Conservation (phyloP, 371 early-diverging fungal genomes). For the Mortierella sp. region DNA sequence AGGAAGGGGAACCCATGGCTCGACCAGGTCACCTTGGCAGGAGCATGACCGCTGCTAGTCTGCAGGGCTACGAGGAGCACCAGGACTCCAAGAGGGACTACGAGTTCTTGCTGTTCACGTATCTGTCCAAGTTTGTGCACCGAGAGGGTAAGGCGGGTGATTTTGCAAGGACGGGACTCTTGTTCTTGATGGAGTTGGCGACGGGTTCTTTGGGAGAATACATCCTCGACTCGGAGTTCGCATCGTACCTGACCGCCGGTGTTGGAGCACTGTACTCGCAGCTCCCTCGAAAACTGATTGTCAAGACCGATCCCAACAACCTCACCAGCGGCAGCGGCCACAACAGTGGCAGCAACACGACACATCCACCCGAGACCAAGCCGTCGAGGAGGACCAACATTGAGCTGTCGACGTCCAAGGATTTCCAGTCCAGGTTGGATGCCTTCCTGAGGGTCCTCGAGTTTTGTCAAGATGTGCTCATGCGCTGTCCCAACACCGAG, state of each 20-base stretch:
- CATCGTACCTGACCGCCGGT: constrained; percentile 85
- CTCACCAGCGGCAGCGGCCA: constrained; percentile 7
- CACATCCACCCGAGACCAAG: constrained; percentile 56
- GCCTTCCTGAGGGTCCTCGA: constrained; percentile 82
- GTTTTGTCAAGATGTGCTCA: constrained; percentile 89
- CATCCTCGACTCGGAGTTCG: constrained; percentile 85
- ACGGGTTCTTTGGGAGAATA: constrained; percentile 81
- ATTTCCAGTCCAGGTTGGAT: constrained; percentile 83
- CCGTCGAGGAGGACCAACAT: constrained; percentile 51
- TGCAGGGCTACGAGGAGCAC: not conserved
- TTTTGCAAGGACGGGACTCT: constrained; percentile 91
- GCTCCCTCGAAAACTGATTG: constrained; percentile 84
- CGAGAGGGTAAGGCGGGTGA: constrained; percentile 91
- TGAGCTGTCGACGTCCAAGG: constrained; percentile 67
- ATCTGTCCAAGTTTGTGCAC: constrained; percentile 88
- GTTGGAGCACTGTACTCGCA: constrained; percentile 94
- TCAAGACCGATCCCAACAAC: constrained; percentile 35
- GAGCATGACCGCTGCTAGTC: constrained; percentile 4
- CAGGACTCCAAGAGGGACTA: constrained; percentile 68
- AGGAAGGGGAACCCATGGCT: not conserved
- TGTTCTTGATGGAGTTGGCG: constrained; percentile 90
- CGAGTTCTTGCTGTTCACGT: constrained; percentile 89
- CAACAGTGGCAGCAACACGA: constrained; percentile 39
- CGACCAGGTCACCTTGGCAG: not conserved
- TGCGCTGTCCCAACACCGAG: constrained; percentile 80